Conservation (phyloP, 2,329 filamentous ascomycete genomes). For the Fusarium subglutinans region DNA sequence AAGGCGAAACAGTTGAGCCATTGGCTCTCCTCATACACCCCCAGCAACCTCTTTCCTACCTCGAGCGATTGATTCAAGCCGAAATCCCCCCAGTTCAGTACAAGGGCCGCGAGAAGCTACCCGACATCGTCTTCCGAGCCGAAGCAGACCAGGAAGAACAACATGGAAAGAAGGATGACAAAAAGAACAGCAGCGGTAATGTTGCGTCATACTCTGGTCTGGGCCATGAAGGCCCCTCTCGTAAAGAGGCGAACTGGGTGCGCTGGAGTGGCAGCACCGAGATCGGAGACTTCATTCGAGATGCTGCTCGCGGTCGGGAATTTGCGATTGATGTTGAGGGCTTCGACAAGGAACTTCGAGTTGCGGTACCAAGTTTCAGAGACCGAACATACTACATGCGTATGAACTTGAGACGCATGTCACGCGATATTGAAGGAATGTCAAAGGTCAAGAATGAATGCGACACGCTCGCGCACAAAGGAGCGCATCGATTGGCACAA, state of each 20-base stretch:
- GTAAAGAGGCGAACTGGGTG: conserved; percentile 68
- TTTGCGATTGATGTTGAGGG: conserved; percentile 88
- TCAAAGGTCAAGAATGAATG: conserved; percentile 83
- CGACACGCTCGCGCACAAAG: conserved; percentile 78
- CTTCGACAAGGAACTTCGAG: conserved; percentile 68
- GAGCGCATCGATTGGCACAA: conserved; percentile 81
- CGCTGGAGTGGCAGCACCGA: conserved; percentile 90
- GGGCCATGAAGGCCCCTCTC: conserved; percentile 66
- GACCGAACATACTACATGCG: conserved; percentile 92
- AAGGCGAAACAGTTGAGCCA: conserved; percentile 70
- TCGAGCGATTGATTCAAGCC: conserved; percentile 87
- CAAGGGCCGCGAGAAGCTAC: conserved; percentile 73
- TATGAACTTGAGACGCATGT: conserved; percentile 77
- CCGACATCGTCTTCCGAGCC: conserved; percentile 81
- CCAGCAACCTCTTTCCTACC: conserved; percentile 89
- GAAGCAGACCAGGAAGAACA: conserved; percentile 72
- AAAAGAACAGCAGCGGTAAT: conserved; percentile 46
- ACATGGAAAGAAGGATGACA: conserved; percentile 46
- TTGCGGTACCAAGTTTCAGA: conserved; percentile 86
- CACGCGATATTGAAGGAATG: conserved; percentile 72
- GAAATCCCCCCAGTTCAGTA: conserved; percentile 78
- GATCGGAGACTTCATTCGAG: conserved; percentile 92
- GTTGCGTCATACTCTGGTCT: conserved; percentile 78
- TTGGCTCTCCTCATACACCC: conserved; percentile 87
- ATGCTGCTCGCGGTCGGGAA: conserved; percentile 84